These are phyloP conservation scores for Ogataea sp. DNA, from an alignment of 805 yeast species.

Conservation along the genomic window DNA sequence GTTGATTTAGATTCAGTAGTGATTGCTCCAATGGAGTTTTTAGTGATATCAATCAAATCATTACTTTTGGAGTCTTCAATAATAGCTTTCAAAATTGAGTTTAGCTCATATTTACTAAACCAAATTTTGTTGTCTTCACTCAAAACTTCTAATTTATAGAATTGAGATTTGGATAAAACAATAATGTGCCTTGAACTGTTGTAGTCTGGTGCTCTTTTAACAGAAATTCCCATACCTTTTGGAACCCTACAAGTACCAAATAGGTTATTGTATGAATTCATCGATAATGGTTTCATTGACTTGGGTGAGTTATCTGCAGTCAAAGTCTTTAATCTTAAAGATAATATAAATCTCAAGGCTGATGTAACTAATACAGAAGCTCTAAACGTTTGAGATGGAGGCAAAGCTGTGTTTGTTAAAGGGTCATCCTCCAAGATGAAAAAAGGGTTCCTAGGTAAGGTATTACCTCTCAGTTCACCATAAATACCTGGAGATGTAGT, in stretches of 20 bases:
- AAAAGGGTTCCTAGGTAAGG: constrained; percentile 72
- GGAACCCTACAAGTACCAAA: constrained; percentile 65
- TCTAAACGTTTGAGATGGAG: constrained; percentile 60
- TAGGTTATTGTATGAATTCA: constrained; percentile 58
- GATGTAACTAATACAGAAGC: constrained; percentile 63
- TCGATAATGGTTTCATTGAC: constrained; percentile 45
- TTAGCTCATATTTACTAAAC: constrained; percentile 46
- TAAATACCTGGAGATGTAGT: constrained; percentile 52
- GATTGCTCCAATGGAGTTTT: constrained; percentile 43
- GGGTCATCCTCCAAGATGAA: constrained; percentile 72
- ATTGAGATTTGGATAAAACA: constrained; percentile 41
- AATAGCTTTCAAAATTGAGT: constrained; percentile 33
- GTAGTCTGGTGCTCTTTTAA: constrained; percentile 24
- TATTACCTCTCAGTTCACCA: constrained; percentile 57
- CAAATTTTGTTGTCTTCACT: constrained; percentile 36
- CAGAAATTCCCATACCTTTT: constrained; percentile 29
- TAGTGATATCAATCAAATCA: constrained; percentile 31
- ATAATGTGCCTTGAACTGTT: constrained; percentile 41
- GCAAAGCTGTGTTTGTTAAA: constrained; percentile 38
- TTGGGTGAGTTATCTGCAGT: constrained; percentile 52
- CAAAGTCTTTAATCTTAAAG: constrained; percentile 45
- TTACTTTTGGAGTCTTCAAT: constrained; percentile 28
- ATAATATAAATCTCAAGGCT: constrained; percentile 55
- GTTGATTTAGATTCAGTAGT: constrained; percentile 43
- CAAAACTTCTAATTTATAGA: constrained; percentile 40